These are phyloP conservation scores for Phaseolus coccineus DNA, from an alignment of 331 rosid species.

Conservation along the genomic window DNA sequence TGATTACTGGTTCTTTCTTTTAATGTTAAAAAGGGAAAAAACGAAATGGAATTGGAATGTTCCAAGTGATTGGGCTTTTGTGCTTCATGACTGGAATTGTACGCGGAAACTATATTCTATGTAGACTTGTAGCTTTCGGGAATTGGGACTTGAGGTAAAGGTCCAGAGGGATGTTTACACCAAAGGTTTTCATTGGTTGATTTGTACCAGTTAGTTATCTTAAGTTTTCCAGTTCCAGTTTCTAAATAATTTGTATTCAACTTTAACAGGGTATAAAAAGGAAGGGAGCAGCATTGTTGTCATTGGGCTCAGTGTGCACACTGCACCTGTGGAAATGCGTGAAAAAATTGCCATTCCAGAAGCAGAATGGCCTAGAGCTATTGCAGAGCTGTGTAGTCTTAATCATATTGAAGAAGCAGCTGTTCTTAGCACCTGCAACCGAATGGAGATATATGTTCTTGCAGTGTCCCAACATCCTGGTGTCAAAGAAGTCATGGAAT, in stretches of 20 bases:
- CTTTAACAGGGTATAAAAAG: conserved; percentile 82
- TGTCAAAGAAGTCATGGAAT: conserved; percentile 96
- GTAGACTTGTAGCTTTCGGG: conserved; percentile 25
- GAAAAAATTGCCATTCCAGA: conserved; percentile 97
- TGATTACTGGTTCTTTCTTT: neutral
- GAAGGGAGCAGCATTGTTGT: conserved; percentile 96
- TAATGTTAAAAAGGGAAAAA: neutral
- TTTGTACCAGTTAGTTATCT: conserved; percentile 29
- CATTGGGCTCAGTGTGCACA: conserved; percentile 96
- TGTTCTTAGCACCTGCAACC: conserved; percentile 95
- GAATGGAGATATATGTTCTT: conserved; percentile 98
- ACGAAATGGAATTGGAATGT: neutral
- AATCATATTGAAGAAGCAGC: conserved; percentile 99
- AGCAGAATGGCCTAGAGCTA: conserved; percentile 99
- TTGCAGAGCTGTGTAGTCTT: conserved; percentile 85
- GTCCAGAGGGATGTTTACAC: conserved; percentile 8
- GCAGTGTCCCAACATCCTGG: conserved; percentile 98
- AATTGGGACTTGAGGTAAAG: neutral
- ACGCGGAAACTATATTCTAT: neutral
- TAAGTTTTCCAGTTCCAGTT: conserved; percentile 15
- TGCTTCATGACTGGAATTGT: conserved; percentile 5
- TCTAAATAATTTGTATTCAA: conserved; percentile 22
- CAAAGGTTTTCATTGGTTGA: neutral
- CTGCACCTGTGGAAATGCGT: conserved; percentile 96
- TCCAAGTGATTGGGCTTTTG: conserved; percentile 29